Evolutionary conservation across 805 yeast species (phyloP), one percentile per base, ranked within the genome.

Genomic region (Blastobotrys terrestris): DNA sequence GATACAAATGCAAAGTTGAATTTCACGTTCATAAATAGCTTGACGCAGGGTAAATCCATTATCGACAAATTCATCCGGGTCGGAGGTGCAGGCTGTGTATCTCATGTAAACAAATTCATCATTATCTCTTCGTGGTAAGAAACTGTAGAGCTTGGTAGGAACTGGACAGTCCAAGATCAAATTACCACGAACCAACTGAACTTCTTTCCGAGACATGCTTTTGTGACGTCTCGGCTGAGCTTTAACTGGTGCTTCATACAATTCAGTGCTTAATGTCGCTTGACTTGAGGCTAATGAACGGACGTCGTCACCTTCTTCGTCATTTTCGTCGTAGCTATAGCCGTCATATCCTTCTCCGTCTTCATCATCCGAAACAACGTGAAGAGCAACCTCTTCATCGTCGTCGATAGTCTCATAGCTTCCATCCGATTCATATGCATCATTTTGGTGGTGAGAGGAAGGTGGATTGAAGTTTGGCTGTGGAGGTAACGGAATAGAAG

Each of bases 71-170:
- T 86, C 85, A 68, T 91, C 94, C 1, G 99, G 96, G 53, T 86
- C 91, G 1, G 95, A 77, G 1, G 99, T 94, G 64, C 96, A 91
- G 0, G 99, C 99, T 0, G 98, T 88, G 68, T 94, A 94, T 59
- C 97, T 83, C 97, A 94, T 91, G 70, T 88, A 88, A 14, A 94
- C 84, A 67, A 89, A 94, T 68, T 94, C 99, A 52, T 94, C 96
- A 58, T 85, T 84, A 58, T 88, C 95, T 47, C 94, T 81, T 61
- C 89, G 77, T 3, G 97, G 95, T 52, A 95, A 72, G 58, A 90
- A 91, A 56, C 86, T 83, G 60, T 84, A 81, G 54, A 94, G 75
- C 56, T 91, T 94, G 20, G 90, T 83, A 13, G 99, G 98, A 48
- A 94, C 85, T 2, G 98, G 96, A 62, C 95, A 92, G 66, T 94